These are phyloP conservation scores for Pichia cabralensis DNA, from an alignment of 805 yeast genomes.

Conservation along the genomic window DNA sequence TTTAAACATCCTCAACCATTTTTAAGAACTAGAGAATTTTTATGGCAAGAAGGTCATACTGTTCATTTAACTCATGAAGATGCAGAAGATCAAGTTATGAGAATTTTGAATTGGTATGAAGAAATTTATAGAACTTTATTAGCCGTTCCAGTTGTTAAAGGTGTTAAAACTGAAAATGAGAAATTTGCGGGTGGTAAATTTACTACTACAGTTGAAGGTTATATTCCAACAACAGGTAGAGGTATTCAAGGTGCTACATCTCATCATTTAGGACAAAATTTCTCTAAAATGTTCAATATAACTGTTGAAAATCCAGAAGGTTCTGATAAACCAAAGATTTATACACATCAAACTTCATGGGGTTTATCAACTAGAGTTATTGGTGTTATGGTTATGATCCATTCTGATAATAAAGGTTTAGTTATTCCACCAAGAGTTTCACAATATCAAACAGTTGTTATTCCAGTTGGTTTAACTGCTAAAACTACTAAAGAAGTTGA, in stretches of 20 bases:
- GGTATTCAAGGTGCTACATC: conserved; percentile 99
- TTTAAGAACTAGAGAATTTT: conserved; percentile 94
- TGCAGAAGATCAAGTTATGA: conserved; percentile 74
- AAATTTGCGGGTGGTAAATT: conserved; percentile 96
- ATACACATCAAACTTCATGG: conserved; percentile 97
- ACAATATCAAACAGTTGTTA: conserved; percentile 80
- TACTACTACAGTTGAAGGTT: conserved; percentile 95
- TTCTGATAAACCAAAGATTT: conserved; percentile 70
- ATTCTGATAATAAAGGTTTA: conserved; percentile 96
- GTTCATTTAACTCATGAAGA: conserved; percentile 81
- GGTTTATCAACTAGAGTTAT: conserved; percentile 97
- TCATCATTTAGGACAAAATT: conserved; percentile 95
- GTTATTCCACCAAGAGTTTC: conserved; percentile 97
- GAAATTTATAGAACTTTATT: conserved; percentile 80
- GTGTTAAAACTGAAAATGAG: conserved; percentile 93
- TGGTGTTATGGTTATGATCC: conserved; percentile 99
- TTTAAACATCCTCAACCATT: conserved; percentile 99
- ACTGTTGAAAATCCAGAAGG: conserved; percentile 94
- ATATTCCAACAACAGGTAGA: conserved; percentile 96
- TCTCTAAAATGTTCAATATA: conserved; percentile 96
- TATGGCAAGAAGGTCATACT: conserved; percentile 99
- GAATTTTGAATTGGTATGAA: conserved; percentile 79
- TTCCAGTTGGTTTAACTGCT: conserved; percentile 91
- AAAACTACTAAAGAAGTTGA: conserved; percentile 75
- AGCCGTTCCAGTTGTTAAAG: conserved; percentile 96